Conservation (phyloP, 148 eudicot genomes). For the Vaccinium macrocarpon region DNA sequence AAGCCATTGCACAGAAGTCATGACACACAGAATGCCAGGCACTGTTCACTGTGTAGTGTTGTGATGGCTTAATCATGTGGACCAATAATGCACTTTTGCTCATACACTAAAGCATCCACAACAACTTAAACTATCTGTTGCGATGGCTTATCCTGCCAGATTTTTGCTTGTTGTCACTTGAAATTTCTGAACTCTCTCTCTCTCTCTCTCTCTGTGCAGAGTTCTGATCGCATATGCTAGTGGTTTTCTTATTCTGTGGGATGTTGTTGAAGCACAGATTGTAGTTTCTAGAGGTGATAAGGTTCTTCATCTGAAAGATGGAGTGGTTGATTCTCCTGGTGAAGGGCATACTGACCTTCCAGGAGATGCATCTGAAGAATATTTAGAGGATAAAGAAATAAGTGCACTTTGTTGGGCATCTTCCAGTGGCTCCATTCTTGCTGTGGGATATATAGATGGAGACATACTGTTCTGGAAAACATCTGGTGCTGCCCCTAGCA, state of each 20-base stretch:
- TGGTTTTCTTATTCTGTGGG: conserved; percentile 65
- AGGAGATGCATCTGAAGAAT: conserved; percentile 32
- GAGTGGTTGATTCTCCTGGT: conserved; percentile 35
- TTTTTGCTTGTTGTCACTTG: background rate
- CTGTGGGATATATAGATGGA: conserved; percentile 78
- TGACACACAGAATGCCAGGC: background rate
- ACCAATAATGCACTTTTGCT: background rate
- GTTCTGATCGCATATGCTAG: conserved; percentile 55
- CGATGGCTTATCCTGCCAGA: background rate
- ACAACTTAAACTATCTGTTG: background rate
- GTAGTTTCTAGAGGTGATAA: conserved; percentile 59
- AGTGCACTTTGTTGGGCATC: conserved; percentile 83
- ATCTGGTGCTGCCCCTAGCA: conserved; percentile 32
- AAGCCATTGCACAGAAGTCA: background rate
- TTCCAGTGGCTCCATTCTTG: conserved; percentile 55
- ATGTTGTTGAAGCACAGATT: conserved; percentile 50
- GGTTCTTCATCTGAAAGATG: conserved; percentile 50
- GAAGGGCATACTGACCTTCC: conserved; percentile 23
- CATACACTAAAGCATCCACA: background rate
- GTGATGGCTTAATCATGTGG: conserved; percentile 11
- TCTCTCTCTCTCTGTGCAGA: conserved; percentile 27
- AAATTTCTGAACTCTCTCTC: background rate
- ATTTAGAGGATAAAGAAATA: conserved; percentile 65
- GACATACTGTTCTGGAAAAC: conserved; percentile 72
- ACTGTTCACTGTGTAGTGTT: background rate